A percentile compares a stretch with the other conserved stretches of the same genome.
Evolutionary conservation across 2,329 filamentous ascomycete species (phyloP).

Genomic region (Cercospora sp.): DNA sequence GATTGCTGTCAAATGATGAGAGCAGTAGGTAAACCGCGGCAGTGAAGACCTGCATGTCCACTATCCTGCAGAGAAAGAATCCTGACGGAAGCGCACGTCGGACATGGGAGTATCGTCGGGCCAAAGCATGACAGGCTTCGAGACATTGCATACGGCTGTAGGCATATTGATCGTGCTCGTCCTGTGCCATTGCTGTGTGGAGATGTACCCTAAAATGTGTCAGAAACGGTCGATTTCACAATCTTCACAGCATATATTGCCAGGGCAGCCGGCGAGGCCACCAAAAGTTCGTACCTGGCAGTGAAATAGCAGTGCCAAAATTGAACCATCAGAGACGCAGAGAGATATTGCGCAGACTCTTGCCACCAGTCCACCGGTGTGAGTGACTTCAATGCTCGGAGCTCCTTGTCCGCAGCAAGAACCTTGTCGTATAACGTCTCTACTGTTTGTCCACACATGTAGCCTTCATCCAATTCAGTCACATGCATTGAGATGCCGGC

Average conservation of each 20-base stretch:
- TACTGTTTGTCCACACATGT: constrained; percentile 21
- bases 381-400: constrained; percentile 31
- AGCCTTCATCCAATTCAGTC: constrained; percentile 32
- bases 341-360: constrained; percentile 13
- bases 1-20: constrained; percentile 10
- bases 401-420: constrained; percentile 26
- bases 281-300: constrained; percentile 4
- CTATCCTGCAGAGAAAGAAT: constrained; percentile 34
- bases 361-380: constrained; percentile 28
- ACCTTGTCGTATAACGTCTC: constrained; percentile 28
- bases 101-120: constrained; percentile 28
- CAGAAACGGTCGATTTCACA: background rate
- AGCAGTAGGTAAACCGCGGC: constrained; percentile 32
- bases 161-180: constrained; percentile 28
- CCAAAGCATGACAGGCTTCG: constrained; percentile 29
- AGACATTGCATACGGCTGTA: constrained; percentile 33
- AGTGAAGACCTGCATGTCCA: constrained; percentile 35
- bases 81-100: constrained; percentile 28
- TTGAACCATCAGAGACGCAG: constrained; percentile 29
- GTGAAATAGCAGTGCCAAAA: constrained; percentile 36
- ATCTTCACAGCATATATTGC: background rate
- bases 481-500: constrained; percentile 32
- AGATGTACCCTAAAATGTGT: constrained; percentile 27
- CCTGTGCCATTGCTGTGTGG: constrained; percentile 31
- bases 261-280: no score